These are phyloP conservation scores for Pachysandra terminalis DNA, from an alignment of 164 flowering plant species.

Conservation along the genomic window DNA sequence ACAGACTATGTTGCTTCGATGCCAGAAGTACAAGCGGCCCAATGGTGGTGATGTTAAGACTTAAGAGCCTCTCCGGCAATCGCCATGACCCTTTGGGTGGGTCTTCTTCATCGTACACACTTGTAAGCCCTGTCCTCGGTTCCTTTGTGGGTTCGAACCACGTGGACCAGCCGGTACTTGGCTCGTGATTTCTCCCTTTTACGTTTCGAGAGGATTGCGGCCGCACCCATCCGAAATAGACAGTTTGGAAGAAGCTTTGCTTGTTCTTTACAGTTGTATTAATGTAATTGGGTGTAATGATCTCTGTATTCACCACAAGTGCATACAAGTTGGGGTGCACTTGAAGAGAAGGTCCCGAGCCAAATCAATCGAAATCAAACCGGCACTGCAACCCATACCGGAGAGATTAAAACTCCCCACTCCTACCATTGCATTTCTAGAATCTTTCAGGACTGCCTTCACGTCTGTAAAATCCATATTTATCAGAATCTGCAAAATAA, in stretches of 20 bases:
- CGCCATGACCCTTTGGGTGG: constrained; percentile 50
- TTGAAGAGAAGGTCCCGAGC: constrained; percentile 59
- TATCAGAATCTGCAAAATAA: too few species aligned
- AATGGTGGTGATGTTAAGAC: constrained; percentile 54
- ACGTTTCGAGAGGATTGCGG: constrained; percentile 50
- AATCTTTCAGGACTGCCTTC: too few species aligned
- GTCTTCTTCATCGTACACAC: constrained; percentile 56
- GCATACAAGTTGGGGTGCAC: constrained; percentile 52
- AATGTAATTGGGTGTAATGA: constrained; percentile 52
- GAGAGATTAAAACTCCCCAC: constrained; percentile 58
- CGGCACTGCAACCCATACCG: constrained; percentile 75
- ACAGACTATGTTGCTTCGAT: constrained; percentile 57
- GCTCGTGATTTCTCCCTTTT: constrained; percentile 32
- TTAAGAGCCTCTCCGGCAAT: constrained; percentile 64
- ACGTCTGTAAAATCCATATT: too few species aligned
- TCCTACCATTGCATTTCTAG: too few species aligned
- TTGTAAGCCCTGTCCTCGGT: constrained; percentile 50
- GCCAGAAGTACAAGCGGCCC: constrained; percentile 62
- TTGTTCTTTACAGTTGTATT: constrained; percentile 48
- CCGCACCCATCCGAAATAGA: constrained; percentile 63
- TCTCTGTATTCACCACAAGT: constrained; percentile 52
- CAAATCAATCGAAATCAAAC: constrained; percentile 52
- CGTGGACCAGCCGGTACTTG: constrained; percentile 47
- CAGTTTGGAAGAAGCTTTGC: constrained; percentile 63
- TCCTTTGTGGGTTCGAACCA: constrained; percentile 60